Evolutionary conservation across 768 basidiomycete genomes (phyloP).

Genomic region (Paxillus rubicundulus): DNA sequence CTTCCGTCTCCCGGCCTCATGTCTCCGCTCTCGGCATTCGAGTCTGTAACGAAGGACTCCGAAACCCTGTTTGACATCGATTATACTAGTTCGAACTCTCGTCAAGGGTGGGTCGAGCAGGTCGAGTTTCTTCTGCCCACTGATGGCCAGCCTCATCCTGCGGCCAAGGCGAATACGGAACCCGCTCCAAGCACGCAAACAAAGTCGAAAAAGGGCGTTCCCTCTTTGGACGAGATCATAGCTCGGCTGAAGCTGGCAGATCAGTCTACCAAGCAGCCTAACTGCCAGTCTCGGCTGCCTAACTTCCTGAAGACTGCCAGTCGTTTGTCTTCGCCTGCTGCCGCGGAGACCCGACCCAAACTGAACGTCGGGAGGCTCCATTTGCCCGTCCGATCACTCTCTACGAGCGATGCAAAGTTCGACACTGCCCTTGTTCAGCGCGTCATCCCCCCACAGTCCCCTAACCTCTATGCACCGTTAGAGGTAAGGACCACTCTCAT

Average conservation of each 20-base stretch:
- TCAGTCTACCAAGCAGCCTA: conserved; percentile 17
- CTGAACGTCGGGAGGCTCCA: conserved; percentile 40
- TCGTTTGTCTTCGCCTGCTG: conserved; percentile 8
- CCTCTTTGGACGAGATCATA: conserved; percentile 76
- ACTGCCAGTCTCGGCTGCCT: conserved; percentile 30
- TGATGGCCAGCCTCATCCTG: conserved; percentile 19
- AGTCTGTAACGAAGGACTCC: conserved; percentile 36
- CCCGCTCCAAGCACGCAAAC: conserved; percentile 1
- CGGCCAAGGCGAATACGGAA: conserved; percentile 5
- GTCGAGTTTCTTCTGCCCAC: conserved; percentile 55
- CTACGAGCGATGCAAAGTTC: conserved; percentile 7
- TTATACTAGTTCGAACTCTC: neutral
- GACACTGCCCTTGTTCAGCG: conserved; percentile 4
- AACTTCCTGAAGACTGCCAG: conserved; percentile 27
- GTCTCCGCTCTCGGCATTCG: conserved; percentile 61
- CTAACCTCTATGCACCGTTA: conserved; percentile 39
- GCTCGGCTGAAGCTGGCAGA: conserved; percentile 46
- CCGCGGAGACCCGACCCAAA: conserved; percentile 22
- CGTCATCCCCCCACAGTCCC: conserved; percentile 26
- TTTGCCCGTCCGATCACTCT: conserved; percentile 37
- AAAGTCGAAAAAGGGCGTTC: conserved; percentile 36
- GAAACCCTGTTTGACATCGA: neutral
- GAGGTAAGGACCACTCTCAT: conserved; percentile 49
- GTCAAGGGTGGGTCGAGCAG: conserved; percentile 54
- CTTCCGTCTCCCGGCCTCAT: conserved; percentile 67